Percentiles rank a stretch among this genome's conserved stretches.
Conservation (phyloP, 805 yeast species). For the Saccharomycopsis synnaedendra region DNA sequence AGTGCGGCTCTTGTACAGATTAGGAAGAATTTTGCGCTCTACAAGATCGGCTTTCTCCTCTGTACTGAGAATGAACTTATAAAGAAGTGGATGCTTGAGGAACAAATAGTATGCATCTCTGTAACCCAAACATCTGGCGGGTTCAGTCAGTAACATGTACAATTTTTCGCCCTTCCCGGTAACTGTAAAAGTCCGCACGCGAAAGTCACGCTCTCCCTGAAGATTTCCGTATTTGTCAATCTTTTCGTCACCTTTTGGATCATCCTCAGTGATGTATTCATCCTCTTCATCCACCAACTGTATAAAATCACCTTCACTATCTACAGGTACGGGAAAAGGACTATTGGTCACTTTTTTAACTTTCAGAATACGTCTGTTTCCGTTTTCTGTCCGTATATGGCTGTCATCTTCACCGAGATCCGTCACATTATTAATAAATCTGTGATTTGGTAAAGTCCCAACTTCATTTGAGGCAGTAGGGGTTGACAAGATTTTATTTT, state of each 20-base stretch:
- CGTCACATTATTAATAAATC: background rate
- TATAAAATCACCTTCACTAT: conserved; percentile 50
- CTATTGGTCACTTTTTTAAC: conserved; percentile 22
- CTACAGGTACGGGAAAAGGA: conserved; percentile 33
- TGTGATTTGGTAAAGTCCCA: no score
- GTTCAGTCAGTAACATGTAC: conserved; percentile 91
- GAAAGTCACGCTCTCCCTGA: conserved; percentile 50
- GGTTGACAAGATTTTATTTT: conserved; percentile 14
- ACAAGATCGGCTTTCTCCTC: conserved; percentile 82
- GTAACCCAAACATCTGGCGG: conserved; percentile 91
- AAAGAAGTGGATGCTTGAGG: conserved; percentile 63
- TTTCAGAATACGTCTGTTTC: conserved; percentile 16
- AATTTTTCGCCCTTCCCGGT: conserved; percentile 49
- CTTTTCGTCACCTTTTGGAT: conserved; percentile 52
- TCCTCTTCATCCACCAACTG: conserved; percentile 37
- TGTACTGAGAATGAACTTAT: conserved; percentile 62
- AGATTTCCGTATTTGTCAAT: conserved; percentile 47
- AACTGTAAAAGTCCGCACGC: conserved; percentile 61
- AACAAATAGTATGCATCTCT: conserved; percentile 67
- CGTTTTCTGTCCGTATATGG: conserved; percentile 21
- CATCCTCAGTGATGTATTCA: conserved; percentile 55
- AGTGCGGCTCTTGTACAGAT: conserved; percentile 81
- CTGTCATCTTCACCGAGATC: conserved; percentile 13
- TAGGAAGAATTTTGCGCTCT: conserved; percentile 70
- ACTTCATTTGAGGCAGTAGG: no score